phyloP scores from a whole-genome alignment of 1,284 basidiomycete genomes.

The Clitocybe nebularis region DNA sequence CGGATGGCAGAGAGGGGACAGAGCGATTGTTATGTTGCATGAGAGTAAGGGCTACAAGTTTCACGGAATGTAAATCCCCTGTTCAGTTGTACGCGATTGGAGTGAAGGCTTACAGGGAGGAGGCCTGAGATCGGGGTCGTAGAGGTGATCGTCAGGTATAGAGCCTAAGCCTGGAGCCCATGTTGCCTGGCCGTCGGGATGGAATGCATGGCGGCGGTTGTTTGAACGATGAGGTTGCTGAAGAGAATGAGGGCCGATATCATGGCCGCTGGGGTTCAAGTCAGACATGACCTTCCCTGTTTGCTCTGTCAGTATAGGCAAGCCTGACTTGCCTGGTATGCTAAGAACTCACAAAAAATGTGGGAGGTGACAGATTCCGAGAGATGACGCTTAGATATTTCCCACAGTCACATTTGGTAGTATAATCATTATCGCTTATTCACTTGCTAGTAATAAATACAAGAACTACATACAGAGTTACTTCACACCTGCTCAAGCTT shows the following conservation, averaged over 20 bases:
- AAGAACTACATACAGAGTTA: neutral
- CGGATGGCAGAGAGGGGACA: slow-evolving; percentile 35
- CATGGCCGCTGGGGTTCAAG: slow-evolving; percentile 22
- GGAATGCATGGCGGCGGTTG: slow-evolving; percentile 14
- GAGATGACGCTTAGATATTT: slow-evolving; percentile 12
- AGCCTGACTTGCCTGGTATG: neutral
- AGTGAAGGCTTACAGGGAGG: slow-evolving; percentile 15
- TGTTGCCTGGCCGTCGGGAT: slow-evolving; percentile 12
- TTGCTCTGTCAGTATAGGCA: neutral
- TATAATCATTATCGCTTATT: slow-evolving; percentile 1
- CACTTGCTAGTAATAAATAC: neutral
- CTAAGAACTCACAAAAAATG: neutral
- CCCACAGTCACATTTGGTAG: slow-evolving; percentile 14
- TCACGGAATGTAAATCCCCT: too few relatives aligned
- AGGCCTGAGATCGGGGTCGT: slow-evolving; percentile 9
- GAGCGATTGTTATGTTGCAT: slow-evolving; percentile 38
- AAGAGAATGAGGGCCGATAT: slow-evolving; percentile 19
- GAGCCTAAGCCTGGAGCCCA: slow-evolving; percentile 15
- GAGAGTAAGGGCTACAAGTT: slow-evolving; percentile 16
- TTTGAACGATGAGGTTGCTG: slow-evolving; percentile 12
- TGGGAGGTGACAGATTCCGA: slow-evolving; percentile 1
- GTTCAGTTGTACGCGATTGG: neutral
- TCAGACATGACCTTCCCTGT: slow-evolving; percentile 23
- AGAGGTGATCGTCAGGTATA: slow-evolving; percentile 15
- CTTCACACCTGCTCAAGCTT: too few relatives aligned